A percentile compares a stretch with the other conserved stretches of the same genome.
Conservation (phyloP, 257 asterid genomes). For the Pogostemon cablin region DNA sequence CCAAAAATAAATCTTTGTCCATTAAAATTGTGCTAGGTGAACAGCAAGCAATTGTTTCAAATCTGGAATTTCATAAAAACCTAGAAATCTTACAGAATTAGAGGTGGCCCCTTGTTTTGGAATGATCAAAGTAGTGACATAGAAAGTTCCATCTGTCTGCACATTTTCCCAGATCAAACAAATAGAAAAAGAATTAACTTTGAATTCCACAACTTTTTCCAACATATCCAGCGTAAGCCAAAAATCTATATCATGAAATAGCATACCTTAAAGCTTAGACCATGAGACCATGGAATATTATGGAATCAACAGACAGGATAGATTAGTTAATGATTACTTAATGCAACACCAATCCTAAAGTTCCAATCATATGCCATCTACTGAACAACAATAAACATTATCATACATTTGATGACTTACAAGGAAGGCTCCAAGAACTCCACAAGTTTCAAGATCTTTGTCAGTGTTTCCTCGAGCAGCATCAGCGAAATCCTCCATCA, state of each 20-base stretch:
- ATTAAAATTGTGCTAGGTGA: background rate
- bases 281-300: background rate
- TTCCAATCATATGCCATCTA: background rate
- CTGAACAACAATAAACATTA: background rate
- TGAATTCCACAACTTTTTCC: background rate
- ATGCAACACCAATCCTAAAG: background rate
- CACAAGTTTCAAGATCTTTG: constrained; percentile 54
- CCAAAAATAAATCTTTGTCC: constrained; percentile 5
- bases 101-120: constrained; percentile 59
- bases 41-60: background rate
- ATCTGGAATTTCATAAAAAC: background rate
- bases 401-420: constrained; percentile 33
- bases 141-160: constrained; percentile 50
- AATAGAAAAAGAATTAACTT: constrained; percentile 1
- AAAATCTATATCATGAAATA: background rate
- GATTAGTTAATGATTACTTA: background rate
- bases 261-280: no score
- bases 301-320: background rate
- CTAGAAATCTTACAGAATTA: constrained; percentile 42
- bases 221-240: background rate
- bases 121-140: constrained; percentile 46
- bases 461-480: constrained; percentile 51
- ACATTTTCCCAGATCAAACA: constrained; percentile 11
- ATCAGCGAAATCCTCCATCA: constrained; percentile 54
- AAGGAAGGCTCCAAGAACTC: constrained; percentile 60